Evolutionary conservation across 2,329 filamentous ascomycete genomes (phyloP).

Genomic region (Apiospora sp.): DNA sequence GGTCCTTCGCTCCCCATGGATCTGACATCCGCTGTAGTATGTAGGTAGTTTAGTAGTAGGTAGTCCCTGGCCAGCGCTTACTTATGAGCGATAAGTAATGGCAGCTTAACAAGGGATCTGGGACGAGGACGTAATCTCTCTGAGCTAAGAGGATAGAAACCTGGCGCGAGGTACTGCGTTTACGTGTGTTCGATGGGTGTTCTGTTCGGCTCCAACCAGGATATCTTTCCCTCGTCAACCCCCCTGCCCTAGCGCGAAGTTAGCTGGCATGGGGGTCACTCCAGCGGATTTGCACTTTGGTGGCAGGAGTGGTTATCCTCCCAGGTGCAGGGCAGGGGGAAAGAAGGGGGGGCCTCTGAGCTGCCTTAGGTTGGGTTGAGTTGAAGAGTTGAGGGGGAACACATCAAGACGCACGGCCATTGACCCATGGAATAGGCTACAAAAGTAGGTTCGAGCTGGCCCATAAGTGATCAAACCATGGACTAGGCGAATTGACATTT

Average conservation of each 20-base stretch:
- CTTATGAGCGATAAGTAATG: conserved; percentile 5
- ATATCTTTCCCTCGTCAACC: not conserved
- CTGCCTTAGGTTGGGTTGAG: not conserved
- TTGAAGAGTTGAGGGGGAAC: not conserved
- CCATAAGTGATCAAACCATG: conserved; percentile 23
- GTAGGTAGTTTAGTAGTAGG: not conserved
- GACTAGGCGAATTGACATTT: not conserved
- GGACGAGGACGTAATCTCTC: conserved; percentile 24
- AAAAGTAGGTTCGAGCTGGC: conserved; percentile 19
- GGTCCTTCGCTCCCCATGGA: not conserved
- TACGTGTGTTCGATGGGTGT: not conserved
- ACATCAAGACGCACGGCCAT: not conserved
- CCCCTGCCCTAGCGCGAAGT: not conserved
- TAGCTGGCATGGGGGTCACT: conserved; percentile 17
- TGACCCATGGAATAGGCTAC: conserved; percentile 17
- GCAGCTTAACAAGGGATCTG: conserved; percentile 3
- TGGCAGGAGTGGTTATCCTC: not conserved
- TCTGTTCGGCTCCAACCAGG: conserved; percentile 2
- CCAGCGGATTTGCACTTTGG: conserved; percentile 11
- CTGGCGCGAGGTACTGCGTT: not conserved
- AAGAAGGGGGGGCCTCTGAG: too few relatives aligned
- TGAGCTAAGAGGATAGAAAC: not conserved
- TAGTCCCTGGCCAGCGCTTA: conserved; percentile 14
- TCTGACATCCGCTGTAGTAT: not conserved
- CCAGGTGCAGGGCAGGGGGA: not conserved